phyloP scores from a whole-genome alignment of 257 asterid genomes.

The Solanum habrochaites region DNA sequence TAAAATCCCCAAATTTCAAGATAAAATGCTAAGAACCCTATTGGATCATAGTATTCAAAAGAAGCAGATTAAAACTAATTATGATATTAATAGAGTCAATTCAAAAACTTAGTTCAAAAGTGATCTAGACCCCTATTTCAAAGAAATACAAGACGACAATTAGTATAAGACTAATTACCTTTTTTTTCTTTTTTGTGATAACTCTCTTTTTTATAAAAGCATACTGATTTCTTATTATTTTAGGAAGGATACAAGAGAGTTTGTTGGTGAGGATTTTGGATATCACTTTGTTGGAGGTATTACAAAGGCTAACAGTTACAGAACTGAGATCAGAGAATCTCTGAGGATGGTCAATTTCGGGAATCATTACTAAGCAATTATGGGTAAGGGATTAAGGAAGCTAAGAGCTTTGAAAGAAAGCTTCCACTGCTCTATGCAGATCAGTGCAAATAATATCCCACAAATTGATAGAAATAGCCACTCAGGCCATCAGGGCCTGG shows the following conservation, averaged over 20 bases:
- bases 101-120: not conserved
- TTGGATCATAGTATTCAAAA: not conserved
- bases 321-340: not conserved
- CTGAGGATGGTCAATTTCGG: not conserved
- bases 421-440: not conserved
- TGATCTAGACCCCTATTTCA: not conserved
- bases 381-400: not conserved
- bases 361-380: not conserved
- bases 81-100: not conserved
- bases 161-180: not conserved
- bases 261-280: not conserved
- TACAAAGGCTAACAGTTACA: not conserved
- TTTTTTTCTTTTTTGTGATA: not conserved
- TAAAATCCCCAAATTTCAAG: not conserved
- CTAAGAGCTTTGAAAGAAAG: not conserved
- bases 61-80: not conserved
- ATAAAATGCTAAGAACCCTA: not conserved
- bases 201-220: not conserved
- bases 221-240: not conserved
- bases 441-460: not conserved
- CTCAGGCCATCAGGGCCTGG: not conserved
- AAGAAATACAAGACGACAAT: not conserved
- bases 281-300: not conserved
- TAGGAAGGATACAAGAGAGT: not conserved
- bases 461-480: not conserved